Evolutionary conservation across 1,284 basidiomycete genomes (phyloP).

Genomic region (Apiotrichum porosum): DNA sequence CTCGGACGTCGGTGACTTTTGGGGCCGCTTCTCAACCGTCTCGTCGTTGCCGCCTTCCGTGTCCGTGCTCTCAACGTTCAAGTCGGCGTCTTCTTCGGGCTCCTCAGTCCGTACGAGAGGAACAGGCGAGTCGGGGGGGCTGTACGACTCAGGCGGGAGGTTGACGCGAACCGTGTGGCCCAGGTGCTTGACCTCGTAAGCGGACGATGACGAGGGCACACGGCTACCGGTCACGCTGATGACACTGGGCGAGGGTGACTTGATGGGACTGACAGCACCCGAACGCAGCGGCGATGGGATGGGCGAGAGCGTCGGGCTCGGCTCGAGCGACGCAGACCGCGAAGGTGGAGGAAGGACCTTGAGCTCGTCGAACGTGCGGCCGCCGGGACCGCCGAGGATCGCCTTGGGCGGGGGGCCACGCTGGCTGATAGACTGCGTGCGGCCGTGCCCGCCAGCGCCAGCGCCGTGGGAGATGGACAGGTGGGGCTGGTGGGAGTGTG

Average conservation of each 20-base stretch:
- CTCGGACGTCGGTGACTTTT: background rate
- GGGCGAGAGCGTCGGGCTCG: background rate
- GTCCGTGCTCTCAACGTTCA: background rate
- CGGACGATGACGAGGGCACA: background rate
- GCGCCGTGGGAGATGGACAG: background rate
- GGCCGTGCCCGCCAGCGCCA: conserved; percentile 1
- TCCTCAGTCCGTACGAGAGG: background rate
- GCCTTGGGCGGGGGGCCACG: conserved; percentile 38
- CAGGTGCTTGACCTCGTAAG: conserved; percentile 12
- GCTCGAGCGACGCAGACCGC: conserved; percentile 1
- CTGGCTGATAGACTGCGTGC: conserved; percentile 1
- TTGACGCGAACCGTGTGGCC: conserved; percentile 21
- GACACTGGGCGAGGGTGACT: background rate
- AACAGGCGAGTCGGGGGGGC: conserved; percentile 22
- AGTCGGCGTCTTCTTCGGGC: background rate
- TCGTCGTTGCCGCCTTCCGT: background rate
- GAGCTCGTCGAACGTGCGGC: conserved; percentile 39
- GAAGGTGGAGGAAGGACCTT: conserved; percentile 7
- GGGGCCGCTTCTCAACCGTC: too few species aligned
- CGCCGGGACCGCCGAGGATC: conserved; percentile 37
- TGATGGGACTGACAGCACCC: background rate
- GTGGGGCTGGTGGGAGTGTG: background rate
- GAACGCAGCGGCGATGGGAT: background rate
- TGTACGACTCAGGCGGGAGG: conserved; percentile 21
- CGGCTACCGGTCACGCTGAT: background rate